Conservation (phyloP, 73 alveolate species). For the Paramecium sexaurelia region DNA sequence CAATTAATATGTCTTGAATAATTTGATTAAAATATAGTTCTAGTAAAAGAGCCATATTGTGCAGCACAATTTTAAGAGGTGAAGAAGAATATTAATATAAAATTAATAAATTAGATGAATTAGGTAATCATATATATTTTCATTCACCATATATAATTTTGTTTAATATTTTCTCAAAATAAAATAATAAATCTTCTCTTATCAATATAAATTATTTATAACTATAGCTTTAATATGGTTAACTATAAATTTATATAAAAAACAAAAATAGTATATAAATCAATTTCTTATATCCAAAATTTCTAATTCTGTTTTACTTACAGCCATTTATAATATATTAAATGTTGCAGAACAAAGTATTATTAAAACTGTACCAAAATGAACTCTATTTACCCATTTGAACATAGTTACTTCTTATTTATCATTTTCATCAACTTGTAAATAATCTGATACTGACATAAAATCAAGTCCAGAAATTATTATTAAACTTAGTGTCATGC, state of each 20-base stretch:
- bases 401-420: background rate
- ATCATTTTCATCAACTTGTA: background rate
- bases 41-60: background rate
- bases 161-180: background rate
- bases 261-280: background rate
- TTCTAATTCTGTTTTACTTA: background rate
- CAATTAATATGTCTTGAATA: background rate
- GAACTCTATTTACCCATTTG: background rate
- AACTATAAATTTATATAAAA: background rate
- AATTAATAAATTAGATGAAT: background rate
- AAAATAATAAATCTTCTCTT: background rate
- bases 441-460: slow-evolving; percentile 2
- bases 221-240: background rate
- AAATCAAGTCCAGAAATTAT: background rate
- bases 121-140: background rate
- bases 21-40: background rate
- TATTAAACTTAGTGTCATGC: background rate
- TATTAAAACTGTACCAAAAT: background rate
- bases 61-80: background rate
- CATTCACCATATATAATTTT: background rate
- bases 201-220: background rate
- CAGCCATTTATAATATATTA: background rate
- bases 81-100: background rate
- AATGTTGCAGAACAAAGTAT: background rate
- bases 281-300: slow-evolving; percentile 36